A percentile compares a stretch with the other conserved stretches of the same genome.
These are phyloP conservation scores for Chionographis japonica DNA, from an alignment of 106 monocot genomes.

Conservation along the genomic window DNA sequence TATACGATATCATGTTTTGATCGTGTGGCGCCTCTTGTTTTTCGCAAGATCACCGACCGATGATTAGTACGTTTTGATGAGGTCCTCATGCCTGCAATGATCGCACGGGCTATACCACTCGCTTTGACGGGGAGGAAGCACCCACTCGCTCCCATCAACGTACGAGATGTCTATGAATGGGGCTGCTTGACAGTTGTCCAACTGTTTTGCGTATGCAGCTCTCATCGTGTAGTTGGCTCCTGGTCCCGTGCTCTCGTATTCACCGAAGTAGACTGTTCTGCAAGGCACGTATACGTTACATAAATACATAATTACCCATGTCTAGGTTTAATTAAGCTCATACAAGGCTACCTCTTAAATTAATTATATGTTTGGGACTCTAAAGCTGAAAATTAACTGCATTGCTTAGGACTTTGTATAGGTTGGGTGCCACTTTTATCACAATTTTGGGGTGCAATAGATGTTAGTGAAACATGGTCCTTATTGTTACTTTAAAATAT, in stretches of 20 bases:
- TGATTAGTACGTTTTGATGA: background rate
- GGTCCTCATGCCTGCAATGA: background rate
- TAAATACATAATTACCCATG: background rate
- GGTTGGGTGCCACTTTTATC: too few species aligned
- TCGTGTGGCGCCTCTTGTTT: too few species aligned
- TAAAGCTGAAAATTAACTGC: too few species aligned
- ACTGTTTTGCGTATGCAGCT: conserved; percentile 11
- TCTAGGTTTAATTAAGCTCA: background rate
- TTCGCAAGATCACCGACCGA: too few species aligned
- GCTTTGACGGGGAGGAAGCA: background rate
- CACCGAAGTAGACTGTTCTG: conserved; percentile 41
- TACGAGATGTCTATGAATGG: conserved; percentile 24
- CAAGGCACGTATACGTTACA: background rate
- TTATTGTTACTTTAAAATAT: too few species aligned
- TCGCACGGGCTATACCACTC: conserved; percentile 22
- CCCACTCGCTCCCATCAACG: conserved; percentile 21
- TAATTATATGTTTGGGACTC: background rate
- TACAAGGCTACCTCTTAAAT: background rate
- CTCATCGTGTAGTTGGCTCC: conserved; percentile 11
- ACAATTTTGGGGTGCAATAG: too few species aligned
- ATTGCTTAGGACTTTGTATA: too few species aligned
- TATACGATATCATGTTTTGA: too few species aligned
- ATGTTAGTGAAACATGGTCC: background rate
- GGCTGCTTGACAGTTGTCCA: conserved; percentile 14
- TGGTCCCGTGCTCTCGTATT: conserved; percentile 30